Evolutionary conservation across 257 asterid genomes (phyloP).

Genomic region (Handroanthus guayacan): DNA sequence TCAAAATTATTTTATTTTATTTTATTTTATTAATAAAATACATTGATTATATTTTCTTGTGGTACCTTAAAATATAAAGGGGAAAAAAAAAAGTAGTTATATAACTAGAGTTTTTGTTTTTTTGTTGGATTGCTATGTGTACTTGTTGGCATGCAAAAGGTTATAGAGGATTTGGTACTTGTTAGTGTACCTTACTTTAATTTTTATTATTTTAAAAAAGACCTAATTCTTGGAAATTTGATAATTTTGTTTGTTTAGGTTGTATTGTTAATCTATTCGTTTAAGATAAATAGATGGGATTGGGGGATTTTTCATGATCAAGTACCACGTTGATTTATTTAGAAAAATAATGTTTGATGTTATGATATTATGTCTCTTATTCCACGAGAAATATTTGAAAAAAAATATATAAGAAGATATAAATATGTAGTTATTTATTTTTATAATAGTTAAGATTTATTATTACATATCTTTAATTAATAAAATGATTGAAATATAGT

Average conservation of each 20-base stretch:
- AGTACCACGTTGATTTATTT: no score
- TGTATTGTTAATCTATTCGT: background rate
- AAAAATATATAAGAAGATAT: background rate
- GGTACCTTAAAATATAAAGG: constrained; percentile 21
- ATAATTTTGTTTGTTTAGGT: background rate
- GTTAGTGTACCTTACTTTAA: constrained; percentile 12
- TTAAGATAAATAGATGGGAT: no score
- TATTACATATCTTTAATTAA: no score
- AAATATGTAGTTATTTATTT: no score
- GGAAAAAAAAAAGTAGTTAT: background rate
- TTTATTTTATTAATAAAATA: background rate
- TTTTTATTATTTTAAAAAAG: background rate
- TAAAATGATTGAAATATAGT: no score
- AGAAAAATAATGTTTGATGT: no score
- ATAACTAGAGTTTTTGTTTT: background rate
- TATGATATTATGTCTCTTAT: no score
- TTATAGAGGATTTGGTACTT: constrained; percentile 8
- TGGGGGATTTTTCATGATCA: no score
- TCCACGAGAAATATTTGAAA: background rate
- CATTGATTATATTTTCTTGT: background rate
- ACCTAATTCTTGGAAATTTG: constrained; percentile 9
- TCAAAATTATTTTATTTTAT: background rate
- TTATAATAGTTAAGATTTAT: no score
- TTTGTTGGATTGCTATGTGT: background rate
- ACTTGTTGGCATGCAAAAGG: constrained; percentile 1